These are phyloP conservation scores for Rhodomyrtus psidioides DNA, from an alignment of 441 rosid species.

Conservation along the genomic window DNA sequence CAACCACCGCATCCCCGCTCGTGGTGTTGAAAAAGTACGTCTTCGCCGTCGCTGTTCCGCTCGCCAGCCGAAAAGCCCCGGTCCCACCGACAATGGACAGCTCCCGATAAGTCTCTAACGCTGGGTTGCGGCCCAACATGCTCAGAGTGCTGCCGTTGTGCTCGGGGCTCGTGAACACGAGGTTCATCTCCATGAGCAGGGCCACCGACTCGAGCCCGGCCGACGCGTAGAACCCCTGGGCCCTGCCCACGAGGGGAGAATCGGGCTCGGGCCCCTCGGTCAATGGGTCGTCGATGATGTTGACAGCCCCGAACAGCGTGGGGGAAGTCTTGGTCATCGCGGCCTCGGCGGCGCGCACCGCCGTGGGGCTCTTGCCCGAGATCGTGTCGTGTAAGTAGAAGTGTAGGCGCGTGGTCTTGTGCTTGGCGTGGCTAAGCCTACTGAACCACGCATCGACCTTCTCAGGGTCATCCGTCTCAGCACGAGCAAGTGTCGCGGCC, in stretches of 20 bases:
- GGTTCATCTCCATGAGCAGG: slow-evolving; percentile 54
- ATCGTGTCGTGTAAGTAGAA: slow-evolving; percentile 63
- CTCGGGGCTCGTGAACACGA: slow-evolving; percentile 36
- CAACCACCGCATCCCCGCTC: slow-evolving; percentile 53
- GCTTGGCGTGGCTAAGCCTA: background rate
- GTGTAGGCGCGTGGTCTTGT: slow-evolving; percentile 33
- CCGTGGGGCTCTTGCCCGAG: slow-evolving; percentile 46
- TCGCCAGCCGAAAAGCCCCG: slow-evolving; percentile 52
- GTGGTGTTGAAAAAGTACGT: slow-evolving; percentile 30
- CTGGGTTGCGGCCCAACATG: slow-evolving; percentile 50
- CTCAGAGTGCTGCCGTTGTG: slow-evolving; percentile 61
- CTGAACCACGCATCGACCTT: slow-evolving; percentile 13
- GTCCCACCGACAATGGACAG: slow-evolving; percentile 74
- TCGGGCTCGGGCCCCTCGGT: slow-evolving; percentile 49
- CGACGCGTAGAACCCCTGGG: slow-evolving; percentile 58
- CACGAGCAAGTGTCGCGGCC: background rate
- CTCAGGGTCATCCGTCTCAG: slow-evolving; percentile 9
- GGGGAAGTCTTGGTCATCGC: slow-evolving; percentile 26
- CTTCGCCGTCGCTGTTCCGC: slow-evolving; percentile 48
- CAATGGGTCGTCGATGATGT: slow-evolving; percentile 57
- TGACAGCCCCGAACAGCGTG: slow-evolving; percentile 36
- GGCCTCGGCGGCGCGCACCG: slow-evolving; percentile 42
- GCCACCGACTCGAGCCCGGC: slow-evolving; percentile 38
- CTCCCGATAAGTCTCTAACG: slow-evolving; percentile 32
- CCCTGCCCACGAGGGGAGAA: slow-evolving; percentile 49